Percentiles rank a stretch among this genome's conserved stretches.
These are phyloP conservation scores for Neofusicoccum parvum DNA, from an alignment of 2,329 filamentous ascomycete species.

Conservation along the genomic window DNA sequence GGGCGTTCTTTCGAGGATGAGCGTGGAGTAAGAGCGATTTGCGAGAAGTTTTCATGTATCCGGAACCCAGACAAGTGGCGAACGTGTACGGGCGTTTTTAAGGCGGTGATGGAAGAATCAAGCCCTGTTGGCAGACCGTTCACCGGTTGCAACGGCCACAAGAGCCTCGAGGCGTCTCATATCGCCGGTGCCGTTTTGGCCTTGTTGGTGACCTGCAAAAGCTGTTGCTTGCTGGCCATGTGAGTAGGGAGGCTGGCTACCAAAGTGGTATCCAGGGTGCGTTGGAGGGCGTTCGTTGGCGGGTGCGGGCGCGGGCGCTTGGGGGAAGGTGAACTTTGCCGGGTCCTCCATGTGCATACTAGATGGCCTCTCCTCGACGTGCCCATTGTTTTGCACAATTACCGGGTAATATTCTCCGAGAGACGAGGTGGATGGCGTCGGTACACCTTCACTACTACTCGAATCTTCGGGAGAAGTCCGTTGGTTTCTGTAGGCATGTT, in stretches of 20 bases:
- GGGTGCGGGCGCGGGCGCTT: slow-evolving; percentile 31
- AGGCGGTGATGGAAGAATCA: slow-evolving; percentile 21
- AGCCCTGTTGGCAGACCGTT: slow-evolving; percentile 36
- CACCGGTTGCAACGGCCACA: slow-evolving; percentile 66
- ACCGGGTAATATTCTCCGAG: slow-evolving; percentile 54
- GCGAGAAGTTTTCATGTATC: slow-evolving; percentile 15
- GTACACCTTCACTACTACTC: slow-evolving; percentile 57
- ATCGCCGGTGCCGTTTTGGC: slow-evolving; percentile 41
- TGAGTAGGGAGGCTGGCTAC: slow-evolving; percentile 27
- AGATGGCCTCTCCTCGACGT: slow-evolving; percentile 47
- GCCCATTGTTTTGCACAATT: slow-evolving; percentile 55
- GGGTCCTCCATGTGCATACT: slow-evolving; percentile 43
- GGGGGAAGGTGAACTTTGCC: slow-evolving; percentile 37
- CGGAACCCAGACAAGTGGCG: slow-evolving; percentile 26
- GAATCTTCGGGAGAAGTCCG: slow-evolving; percentile 59
- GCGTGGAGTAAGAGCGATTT: neutral
- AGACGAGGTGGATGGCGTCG: slow-evolving; percentile 54
- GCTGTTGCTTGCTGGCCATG: slow-evolving; percentile 33
- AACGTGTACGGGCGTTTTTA: slow-evolving; percentile 28
- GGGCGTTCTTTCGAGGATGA: neutral
- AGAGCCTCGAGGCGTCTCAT: slow-evolving; percentile 63
- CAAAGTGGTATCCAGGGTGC: slow-evolving; percentile 30
- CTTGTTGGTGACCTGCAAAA: slow-evolving; percentile 2
- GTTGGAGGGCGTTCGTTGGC: slow-evolving; percentile 36
- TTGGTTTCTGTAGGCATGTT: slow-evolving; percentile 36